Evolutionary conservation across 495 filamentous ascomycete genomes (phyloP).

Genomic region (Cercophora newfieldiana): DNA sequence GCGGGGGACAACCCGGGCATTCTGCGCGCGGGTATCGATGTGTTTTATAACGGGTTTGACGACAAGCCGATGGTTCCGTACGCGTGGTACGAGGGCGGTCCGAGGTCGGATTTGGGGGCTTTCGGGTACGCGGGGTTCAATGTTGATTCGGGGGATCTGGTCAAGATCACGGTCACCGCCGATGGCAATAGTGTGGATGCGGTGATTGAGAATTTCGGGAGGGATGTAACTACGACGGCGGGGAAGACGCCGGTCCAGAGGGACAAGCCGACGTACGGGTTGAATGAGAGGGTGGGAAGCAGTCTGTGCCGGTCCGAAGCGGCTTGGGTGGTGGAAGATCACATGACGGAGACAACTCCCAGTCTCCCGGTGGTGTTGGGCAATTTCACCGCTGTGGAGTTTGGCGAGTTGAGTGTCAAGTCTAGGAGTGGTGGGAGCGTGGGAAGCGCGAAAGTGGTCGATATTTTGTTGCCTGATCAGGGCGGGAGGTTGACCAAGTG

Average conservation of each 20-base stretch:
- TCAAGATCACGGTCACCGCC: constrained; percentile 10
- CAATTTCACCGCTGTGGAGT: constrained; percentile 28
- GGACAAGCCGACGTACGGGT: not conserved
- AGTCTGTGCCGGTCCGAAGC: constrained; percentile 24
- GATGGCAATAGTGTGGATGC: not conserved
- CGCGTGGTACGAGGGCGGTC: constrained; percentile 27
- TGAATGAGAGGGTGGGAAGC: not conserved
- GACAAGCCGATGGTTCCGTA: constrained; percentile 20
- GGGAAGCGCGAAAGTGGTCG: constrained; percentile 20
- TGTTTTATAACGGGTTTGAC: constrained; percentile 27
- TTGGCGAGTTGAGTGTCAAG: constrained; percentile 14
- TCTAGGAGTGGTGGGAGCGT: constrained; percentile 4
- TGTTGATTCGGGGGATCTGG: constrained; percentile 21
- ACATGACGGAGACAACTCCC: constrained; percentile 23
- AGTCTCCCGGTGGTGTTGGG: constrained; percentile 27
- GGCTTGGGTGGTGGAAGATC: constrained; percentile 32
- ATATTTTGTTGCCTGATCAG: constrained; percentile 26
- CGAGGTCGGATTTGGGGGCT: not conserved
- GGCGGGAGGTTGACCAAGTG: constrained; percentile 32
- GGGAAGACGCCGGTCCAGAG: not conserved
- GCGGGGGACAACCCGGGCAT: not conserved
- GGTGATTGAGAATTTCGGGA: constrained; percentile 28
- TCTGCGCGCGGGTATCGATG: constrained; percentile 32
- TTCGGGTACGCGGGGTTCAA: constrained; percentile 22
- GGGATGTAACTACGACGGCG: not conserved